phyloP scores from a whole-genome alignment of 352 stramenopile species.

The Detonula confervacea region DNA sequence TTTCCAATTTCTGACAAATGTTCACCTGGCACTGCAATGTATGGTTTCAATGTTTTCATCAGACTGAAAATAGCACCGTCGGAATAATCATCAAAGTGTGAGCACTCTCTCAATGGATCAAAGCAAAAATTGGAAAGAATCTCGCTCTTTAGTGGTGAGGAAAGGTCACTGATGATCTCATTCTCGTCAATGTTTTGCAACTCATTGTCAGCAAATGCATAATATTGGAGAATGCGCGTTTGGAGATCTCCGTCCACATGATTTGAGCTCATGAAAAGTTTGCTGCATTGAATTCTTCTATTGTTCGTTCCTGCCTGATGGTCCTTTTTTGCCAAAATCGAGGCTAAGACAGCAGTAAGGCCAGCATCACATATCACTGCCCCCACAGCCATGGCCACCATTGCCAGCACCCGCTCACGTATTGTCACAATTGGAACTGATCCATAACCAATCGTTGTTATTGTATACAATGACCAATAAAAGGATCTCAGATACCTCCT shows the following conservation, averaged over 20 bases:
- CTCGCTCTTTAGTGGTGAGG: conserved; percentile 46
- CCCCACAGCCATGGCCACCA: conserved; percentile 70
- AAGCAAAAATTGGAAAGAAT: conserved; percentile 65
- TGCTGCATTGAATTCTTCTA: conserved; percentile 66
- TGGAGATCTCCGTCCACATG: conserved; percentile 36
- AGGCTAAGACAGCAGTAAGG: conserved; percentile 71
- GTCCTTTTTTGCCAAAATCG: conserved; percentile 66
- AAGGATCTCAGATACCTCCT: conserved; percentile 64
- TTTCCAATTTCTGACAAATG: conserved; percentile 62
- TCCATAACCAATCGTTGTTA: conserved; percentile 78
- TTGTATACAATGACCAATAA: conserved; percentile 77
- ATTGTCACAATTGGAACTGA: conserved; percentile 64
- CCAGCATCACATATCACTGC: conserved; percentile 78
- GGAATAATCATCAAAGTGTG: conserved; percentile 58
- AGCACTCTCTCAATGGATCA: conserved; percentile 53
- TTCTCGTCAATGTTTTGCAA: conserved; percentile 67
- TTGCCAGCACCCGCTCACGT: conserved; percentile 63
- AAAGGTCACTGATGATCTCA: conserved; percentile 57
- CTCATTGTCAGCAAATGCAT: conserved; percentile 59
- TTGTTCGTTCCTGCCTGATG: conserved; percentile 69
- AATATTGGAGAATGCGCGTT: conserved; percentile 59
- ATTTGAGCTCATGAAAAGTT: conserved; percentile 62
- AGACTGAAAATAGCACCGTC: conserved; percentile 63
- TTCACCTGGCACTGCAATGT: conserved; percentile 62
- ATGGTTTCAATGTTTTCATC: conserved; percentile 59